Evolutionary conservation across 108 stramenopile genomes (phyloP).

Genomic region (Schizochytrium sp.): DNA sequence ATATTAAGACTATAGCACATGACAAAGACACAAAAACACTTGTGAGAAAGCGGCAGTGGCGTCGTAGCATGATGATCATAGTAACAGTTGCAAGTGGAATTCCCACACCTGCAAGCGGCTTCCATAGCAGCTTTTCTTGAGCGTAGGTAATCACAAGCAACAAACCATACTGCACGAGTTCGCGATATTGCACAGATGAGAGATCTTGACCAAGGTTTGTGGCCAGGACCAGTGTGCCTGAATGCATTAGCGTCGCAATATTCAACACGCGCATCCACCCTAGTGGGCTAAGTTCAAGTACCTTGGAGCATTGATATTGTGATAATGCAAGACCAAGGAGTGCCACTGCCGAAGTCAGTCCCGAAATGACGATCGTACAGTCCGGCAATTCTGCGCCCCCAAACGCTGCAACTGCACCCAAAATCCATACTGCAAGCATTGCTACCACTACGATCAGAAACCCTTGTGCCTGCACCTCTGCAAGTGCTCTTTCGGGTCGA

Average conservation of each 20-base stretch:
- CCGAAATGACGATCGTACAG: not conserved
- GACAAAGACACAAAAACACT: not conserved
- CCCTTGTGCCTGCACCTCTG: not conserved
- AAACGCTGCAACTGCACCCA: not conserved
- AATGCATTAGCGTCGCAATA: not conserved
- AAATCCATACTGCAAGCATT: not conserved
- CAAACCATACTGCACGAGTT: not conserved
- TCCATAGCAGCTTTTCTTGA: slow-evolving; percentile 37
- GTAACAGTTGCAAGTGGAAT: not conserved
- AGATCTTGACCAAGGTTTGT: not conserved
- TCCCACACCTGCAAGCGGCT: not conserved
- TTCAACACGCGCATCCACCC: slow-evolving; percentile 35
- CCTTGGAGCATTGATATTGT: not conserved
- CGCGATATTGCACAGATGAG: not conserved
- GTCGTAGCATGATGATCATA: not conserved
- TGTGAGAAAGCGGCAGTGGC: not conserved
- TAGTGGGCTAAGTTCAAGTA: not conserved
- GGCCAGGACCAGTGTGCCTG: not conserved
- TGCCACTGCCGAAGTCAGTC: not conserved
- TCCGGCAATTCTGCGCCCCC: not conserved
- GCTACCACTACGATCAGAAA: not conserved
- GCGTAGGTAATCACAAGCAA: not conserved
- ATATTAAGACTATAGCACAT: not conserved
- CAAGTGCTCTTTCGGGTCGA: not conserved
- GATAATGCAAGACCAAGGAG: not conserved